A percentile compares a stretch with the other conserved stretches of the same genome.
These are phyloP conservation scores for Populus davidiana DNA, from an alignment of 345 rosid species.

Conservation along the genomic window DNA sequence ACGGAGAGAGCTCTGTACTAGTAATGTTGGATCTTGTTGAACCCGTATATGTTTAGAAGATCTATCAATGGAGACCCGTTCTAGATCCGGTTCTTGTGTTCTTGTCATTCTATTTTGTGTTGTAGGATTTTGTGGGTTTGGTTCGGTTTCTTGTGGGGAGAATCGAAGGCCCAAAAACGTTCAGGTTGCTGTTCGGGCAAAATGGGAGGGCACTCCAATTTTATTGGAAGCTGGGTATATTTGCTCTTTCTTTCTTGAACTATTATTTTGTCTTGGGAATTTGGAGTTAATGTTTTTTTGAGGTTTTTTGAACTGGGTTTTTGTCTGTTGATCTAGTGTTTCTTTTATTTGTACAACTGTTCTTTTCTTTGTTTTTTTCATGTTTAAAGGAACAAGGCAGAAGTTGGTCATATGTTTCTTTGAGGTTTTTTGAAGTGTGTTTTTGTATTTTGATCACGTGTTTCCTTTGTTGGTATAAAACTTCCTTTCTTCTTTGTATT, in stretches of 20 bases:
- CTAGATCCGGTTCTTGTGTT: constrained; percentile 54
- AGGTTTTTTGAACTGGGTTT: not conserved
- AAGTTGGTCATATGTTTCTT: not conserved
- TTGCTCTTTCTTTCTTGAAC: not conserved
- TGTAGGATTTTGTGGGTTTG: constrained; percentile 28
- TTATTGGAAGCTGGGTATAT: constrained; percentile 91
- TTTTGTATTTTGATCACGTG: no score
- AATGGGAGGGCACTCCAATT: constrained; percentile 94
- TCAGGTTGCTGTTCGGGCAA: constrained; percentile 79
- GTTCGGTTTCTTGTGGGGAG: constrained; percentile 45
- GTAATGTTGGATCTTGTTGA: constrained; percentile 21
- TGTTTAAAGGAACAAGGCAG: no score
- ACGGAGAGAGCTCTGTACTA: no score
- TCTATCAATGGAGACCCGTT: constrained; percentile 17
- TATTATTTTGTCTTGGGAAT: not conserved
- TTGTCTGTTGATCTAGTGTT: no score
- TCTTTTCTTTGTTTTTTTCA: no score
- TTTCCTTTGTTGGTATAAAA: no score
- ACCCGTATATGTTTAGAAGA: not conserved
- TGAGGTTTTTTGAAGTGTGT: not conserved
- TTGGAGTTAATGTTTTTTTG: not conserved
- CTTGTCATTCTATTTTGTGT: constrained; percentile 37
- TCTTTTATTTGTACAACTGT: no score
- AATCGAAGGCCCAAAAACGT: constrained; percentile 78
- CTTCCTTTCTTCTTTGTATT: no score